Percentiles rank a stretch among this genome's conserved stretches.
Evolutionary conservation across 441 rosid species (phyloP).

Genomic region (Dalechampia spathulata): DNA sequence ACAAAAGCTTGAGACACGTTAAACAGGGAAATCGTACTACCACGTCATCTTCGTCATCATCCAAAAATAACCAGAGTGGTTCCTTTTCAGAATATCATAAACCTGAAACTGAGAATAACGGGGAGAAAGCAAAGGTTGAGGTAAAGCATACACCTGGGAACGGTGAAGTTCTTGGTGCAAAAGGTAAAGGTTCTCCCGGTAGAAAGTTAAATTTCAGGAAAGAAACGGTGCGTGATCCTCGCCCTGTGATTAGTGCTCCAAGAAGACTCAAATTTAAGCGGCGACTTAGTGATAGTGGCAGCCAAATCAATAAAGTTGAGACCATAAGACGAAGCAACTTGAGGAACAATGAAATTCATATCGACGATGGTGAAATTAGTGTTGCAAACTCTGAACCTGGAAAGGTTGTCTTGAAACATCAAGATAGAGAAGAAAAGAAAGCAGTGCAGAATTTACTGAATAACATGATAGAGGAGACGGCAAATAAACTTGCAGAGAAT

Average conservation of each 20-base stretch:
- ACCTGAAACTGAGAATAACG: constrained; percentile 16
- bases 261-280: constrained; percentile 52
- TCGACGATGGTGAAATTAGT: constrained; percentile 15
- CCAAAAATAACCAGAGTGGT: constrained; percentile 10
- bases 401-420: constrained; percentile 54
- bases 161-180: constrained; percentile 19
- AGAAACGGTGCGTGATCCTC: constrained; percentile 40
- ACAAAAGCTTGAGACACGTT: constrained; percentile 10
- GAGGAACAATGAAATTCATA: constrained; percentile 27
- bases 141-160: constrained; percentile 20
- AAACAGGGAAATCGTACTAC: constrained; percentile 2
- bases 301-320: constrained; percentile 23
- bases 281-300: constrained; percentile 30
- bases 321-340: constrained; percentile 21
- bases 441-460: constrained; percentile 40
- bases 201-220: constrained; percentile 48
- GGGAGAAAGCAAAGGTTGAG: constrained; percentile 16
- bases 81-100: constrained; percentile 18
- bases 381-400: constrained; percentile 14
- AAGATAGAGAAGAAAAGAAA: constrained; percentile 44
- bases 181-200: constrained; percentile 17
- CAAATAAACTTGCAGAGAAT: constrained; percentile 54
- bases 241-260: constrained; percentile 32
- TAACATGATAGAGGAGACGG: constrained; percentile 78
- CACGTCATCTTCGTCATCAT: constrained; percentile 20